Evolutionary conservation across 2,329 filamentous ascomycete species (phyloP), one percentile per base, ranked within the genome.

Genomic region (Pseudogymnoascus sp.): DNA sequence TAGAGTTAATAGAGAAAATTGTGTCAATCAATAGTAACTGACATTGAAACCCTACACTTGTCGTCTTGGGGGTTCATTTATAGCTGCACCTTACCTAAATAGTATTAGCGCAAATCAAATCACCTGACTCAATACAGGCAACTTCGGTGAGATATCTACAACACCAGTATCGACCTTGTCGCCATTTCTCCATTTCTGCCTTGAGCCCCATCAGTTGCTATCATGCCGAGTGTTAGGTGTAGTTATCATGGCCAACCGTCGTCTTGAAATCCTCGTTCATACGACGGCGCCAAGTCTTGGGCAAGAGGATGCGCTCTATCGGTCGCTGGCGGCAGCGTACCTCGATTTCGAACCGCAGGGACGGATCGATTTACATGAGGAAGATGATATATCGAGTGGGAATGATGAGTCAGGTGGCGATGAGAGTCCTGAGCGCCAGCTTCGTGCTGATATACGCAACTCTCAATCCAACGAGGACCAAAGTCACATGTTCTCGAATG

Each of bases 331-430:
- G 28, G 64, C 63, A 60, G 69, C 71, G 52, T 73, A 70, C 60
- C 61, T 74, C 9, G 33, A 66, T 40, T 74, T 74, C 58, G 61
- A 67, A 35, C 68, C 70, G 11, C 60, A 59, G 21, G 65, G 49
- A 16, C 49, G 64, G 14, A 45, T 61, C 16, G 62, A 23, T 31
- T 25, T 72, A 25, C 41, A 61, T 5, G 35, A 62, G 3, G 37
- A 62, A 5, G 25, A 38, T 9, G 18, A 8, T n/a, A 16, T 37
- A 21, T 16, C 21, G 11, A 28, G 3, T 58, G 9, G 23, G 18
- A 55, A 78, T 76, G 67, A 77, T 77, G 4, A 78, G 75, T 3
- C 75, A 73, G 61, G 78, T 77, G 37, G 70, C 71, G 67, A 79
- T 78, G 59, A 75, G 74, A 60, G 79, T 76, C 14, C 75, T 71